Conservation (phyloP, 2,329 filamentous ascomycete genomes). For the Magnaporthiopsis incrustans region DNA sequence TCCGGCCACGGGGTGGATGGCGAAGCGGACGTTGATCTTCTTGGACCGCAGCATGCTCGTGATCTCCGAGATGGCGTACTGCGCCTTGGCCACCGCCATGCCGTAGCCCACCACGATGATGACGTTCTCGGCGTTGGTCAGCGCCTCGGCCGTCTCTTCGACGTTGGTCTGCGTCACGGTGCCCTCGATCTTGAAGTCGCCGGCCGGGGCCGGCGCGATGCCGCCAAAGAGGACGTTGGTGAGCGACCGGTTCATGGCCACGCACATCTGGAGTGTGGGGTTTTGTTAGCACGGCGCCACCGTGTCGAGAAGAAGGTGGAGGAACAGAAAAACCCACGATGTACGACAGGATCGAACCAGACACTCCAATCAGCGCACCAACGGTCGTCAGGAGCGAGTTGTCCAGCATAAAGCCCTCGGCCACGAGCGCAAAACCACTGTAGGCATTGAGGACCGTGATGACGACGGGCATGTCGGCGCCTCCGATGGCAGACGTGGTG, state of each 20-base stretch:
- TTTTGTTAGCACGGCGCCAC: background rate
- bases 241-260: conserved; percentile 87
- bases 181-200: conserved; percentile 70
- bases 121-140: conserved; percentile 71
- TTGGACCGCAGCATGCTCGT: conserved; percentile 64
- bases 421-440: conserved; percentile 82
- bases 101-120: conserved; percentile 90
- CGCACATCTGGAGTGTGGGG: conserved; percentile 46
- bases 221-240: conserved; percentile 85
- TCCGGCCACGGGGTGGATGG: conserved; percentile 83
- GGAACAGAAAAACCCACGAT: conserved; percentile 31
- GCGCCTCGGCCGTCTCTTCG: conserved; percentile 70
- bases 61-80: conserved; percentile 84
- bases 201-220: conserved; percentile 54
- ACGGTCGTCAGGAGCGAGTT: conserved; percentile 80
- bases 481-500: conserved; percentile 80
- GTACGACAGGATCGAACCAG: conserved; percentile 81
- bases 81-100: conserved; percentile 90
- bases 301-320: no score
- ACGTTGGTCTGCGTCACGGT: conserved; percentile 69
- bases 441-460: conserved; percentile 89
- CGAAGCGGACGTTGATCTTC: conserved; percentile 76
- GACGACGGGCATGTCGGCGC: conserved; percentile 89
- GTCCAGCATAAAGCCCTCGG: conserved; percentile 86
- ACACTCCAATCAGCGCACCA: conserved; percentile 80